phyloP scores from a whole-genome alignment of 2,329 filamentous ascomycete species.

The Aspergillus awamori region DNA sequence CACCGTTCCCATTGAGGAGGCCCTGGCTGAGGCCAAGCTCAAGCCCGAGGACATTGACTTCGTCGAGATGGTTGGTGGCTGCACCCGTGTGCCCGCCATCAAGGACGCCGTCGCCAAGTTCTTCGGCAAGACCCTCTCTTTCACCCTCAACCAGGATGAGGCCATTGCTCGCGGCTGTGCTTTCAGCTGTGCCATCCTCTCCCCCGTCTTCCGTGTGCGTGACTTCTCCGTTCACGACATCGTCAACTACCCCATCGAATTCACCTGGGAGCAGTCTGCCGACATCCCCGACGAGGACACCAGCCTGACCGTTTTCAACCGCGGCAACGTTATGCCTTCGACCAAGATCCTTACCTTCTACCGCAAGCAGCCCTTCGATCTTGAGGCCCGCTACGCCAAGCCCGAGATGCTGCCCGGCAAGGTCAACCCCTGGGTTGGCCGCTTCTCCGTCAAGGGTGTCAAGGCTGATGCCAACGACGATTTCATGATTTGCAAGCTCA shows the following conservation, averaged over 20 bases:
- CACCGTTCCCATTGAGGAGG: slow-evolving; percentile 79
- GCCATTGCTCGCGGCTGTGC: slow-evolving; percentile 93
- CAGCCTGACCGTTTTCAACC: slow-evolving; percentile 94
- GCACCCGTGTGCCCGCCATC: slow-evolving; percentile 87
- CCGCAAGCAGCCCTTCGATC: slow-evolving; percentile 93
- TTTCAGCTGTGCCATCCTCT: slow-evolving; percentile 96
- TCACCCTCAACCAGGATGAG: slow-evolving; percentile 98
- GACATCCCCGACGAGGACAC: slow-evolving; percentile 99
- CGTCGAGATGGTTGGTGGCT: slow-evolving; percentile 92
- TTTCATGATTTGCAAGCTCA: slow-evolving; percentile 99
- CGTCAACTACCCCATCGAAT: slow-evolving; percentile 97
- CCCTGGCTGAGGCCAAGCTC: slow-evolving; percentile 89
- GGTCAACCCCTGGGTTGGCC: slow-evolving; percentile 90
- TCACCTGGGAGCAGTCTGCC: slow-evolving; percentile 96
- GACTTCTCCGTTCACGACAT: slow-evolving; percentile 98
- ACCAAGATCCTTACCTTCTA: slow-evolving; percentile 99
- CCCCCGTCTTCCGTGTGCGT: slow-evolving; percentile 95
- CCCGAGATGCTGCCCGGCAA: slow-evolving; percentile 86
- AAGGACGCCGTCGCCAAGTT: slow-evolving; percentile 88
- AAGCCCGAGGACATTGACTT: slow-evolving; percentile 88
- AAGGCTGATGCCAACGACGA: slow-evolving; percentile 91
- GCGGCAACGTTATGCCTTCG: slow-evolving; percentile 93
- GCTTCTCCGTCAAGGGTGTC: slow-evolving; percentile 97
- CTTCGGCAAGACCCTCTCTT: slow-evolving; percentile 91
- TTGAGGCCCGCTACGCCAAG: slow-evolving; percentile 91